phyloP scores from a whole-genome alignment of 495 filamentous ascomycete species.

The Podospora australis region DNA sequence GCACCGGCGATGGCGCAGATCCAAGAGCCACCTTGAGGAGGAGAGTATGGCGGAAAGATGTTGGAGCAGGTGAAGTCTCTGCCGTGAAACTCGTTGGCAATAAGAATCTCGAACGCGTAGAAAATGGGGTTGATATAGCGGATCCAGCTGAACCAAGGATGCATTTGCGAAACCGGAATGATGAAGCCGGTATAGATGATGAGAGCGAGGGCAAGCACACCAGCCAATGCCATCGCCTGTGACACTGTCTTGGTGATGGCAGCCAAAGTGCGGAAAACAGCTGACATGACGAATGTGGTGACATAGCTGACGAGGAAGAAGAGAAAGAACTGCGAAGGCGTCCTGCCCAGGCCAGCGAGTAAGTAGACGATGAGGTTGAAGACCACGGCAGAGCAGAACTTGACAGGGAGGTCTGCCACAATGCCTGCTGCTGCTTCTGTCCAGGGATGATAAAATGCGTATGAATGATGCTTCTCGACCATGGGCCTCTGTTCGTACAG shows the following conservation, averaged over 20 bases:
- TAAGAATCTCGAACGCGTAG: constrained; percentile 67
- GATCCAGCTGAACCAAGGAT: constrained; percentile 77
- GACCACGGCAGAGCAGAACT: constrained; percentile 41
- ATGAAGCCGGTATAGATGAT: constrained; percentile 80
- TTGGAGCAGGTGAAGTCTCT: constrained; percentile 34
- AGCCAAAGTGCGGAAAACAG: constrained; percentile 62
- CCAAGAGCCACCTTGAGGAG: constrained; percentile 38
- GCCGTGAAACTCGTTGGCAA: constrained; percentile 65
- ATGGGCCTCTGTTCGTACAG: constrained; percentile 57
- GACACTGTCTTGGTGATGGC: constrained; percentile 60
- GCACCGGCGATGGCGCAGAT: constrained; percentile 47
- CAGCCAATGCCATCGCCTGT: constrained; percentile 66
- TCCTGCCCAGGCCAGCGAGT: constrained; percentile 46
- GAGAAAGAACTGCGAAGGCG: constrained; percentile 54
- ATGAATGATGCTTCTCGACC: constrained; percentile 59
- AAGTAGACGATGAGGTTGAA: constrained; percentile 57
- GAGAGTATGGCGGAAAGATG: constrained; percentile 39
- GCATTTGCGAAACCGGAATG: constrained; percentile 67
- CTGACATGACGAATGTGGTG: constrained; percentile 49
- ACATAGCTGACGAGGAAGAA: constrained; percentile 53
- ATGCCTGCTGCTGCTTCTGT: constrained; percentile 54
- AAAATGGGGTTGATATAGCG: constrained; percentile 74
- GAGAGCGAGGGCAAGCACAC: constrained; percentile 61
- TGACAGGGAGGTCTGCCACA: constrained; percentile 53
- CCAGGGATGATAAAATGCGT: constrained; percentile 60